Evolutionary conservation across 768 basidiomycete genomes (phyloP), one percentile per base, ranked within the genome.

Genomic region (Russula ochroleuca): DNA sequence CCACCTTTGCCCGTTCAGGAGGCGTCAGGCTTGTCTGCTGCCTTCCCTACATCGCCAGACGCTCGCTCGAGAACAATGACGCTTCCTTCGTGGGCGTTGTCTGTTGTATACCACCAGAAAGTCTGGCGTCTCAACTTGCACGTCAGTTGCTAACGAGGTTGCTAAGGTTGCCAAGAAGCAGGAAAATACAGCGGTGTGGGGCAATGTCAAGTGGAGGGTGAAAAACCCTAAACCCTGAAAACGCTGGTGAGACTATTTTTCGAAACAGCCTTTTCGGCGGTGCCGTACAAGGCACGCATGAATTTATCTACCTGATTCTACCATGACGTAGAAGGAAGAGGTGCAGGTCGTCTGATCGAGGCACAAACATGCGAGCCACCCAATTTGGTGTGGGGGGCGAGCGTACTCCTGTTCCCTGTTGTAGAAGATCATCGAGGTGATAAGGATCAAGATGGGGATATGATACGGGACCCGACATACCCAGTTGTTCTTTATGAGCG

Each of bases 301-400:
- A 4, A 47, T 47, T 47, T 47, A 21, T 50, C 52, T 69, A n/a
- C n/a, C n/a, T n/a, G n/a, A n/a, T n/a, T n/a, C n/a, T n/a, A 83
- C 85, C 83, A 86, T 85, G 35, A 85, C 78, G 72, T 87, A 87
- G 72, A 87, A 87, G 79, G 81, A 85, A 5, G 83, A 80, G 19
- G 87, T 82, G 8, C 85, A 78, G 19, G 75, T 78, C 0, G 82
- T 84, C 80, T 85, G 59, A 23, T 33, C 25, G 23, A 38, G 37
- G 23, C 45, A 35, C 13, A 45, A 50, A 25, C 35, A 25, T 35
- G 51, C 28, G 35, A 19, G 5, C 5, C n/a, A 61, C 35, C 38
- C 41, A 17, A 37, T 23, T 21, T 14, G 48, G 5, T 50, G 31
- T 25, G 9, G 19, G 40, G 21, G 5, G 7, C 19, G n/a, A 50